Base-by-base conservation (phyloP, 2,329 filamentous ascomycete genomes). In the Ophiostoma ips region DNA sequence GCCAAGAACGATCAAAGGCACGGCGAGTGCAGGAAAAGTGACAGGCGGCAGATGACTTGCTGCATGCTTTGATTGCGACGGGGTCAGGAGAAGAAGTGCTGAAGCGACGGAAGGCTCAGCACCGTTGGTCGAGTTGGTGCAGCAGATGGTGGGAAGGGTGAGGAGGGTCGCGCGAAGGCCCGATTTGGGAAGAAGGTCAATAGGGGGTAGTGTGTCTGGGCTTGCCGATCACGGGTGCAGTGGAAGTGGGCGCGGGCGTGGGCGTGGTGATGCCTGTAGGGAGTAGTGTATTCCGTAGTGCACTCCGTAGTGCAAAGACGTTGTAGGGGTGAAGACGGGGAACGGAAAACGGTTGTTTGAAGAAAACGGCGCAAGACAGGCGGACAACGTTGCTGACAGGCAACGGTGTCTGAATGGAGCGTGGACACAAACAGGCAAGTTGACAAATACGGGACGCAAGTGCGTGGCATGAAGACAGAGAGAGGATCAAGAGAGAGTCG, bases 71-170 rank as follows among this genome's bases (percentile, higher is more conserved):
- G 40, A 43, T 18, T 31, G 40, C 24, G 8, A 43, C 24, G 40
- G 40, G 24, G n/a, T 18, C 13, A 19, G 10, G 18, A 21, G n/a
- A 41, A 13, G 15, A 34, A 24, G 16, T 21, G 33, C 34, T 46
- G 38, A 16, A 31, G 59, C 54, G 55, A 37, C 11, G 28, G 31
- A 16, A 18, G 38, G 19, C 58, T 55, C 50, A 58, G 57, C 48
- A 46, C 46, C 16, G 24, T 43, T 45, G 10, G 46, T 36, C 19
- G 19, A 37, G 48, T 11, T 38, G 18, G 19, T 19, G 36, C 31
- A 16, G 36, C 31, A 16, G 46, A 49, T 54, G 30, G 19, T 34
- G n/a, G n/a, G n/a, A n/a, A n/a, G n/a, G n/a, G 34, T 40, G 35
- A 35, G 49, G 21, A 30, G 16, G 38, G 40, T 43, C 30, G 53